Evolutionary conservation across 305 asterid species (phyloP).

Genomic region (Caryopteris hybrid): DNA sequence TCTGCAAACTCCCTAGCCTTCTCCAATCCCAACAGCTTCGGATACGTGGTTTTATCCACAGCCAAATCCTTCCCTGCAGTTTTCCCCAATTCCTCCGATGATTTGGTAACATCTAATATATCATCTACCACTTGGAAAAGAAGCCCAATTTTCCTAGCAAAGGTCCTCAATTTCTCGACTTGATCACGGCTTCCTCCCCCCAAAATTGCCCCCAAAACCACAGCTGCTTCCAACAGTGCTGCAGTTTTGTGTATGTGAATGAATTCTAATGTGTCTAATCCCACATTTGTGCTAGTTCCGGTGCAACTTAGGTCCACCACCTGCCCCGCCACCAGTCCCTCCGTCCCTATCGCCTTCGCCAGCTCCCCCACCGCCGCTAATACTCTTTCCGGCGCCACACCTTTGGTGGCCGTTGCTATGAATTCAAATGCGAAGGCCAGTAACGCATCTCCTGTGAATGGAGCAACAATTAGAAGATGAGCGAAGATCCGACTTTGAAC

Average conservation of each 20-base stretch:
- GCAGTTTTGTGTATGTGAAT: conserved; percentile 84
- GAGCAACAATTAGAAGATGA: too few species aligned
- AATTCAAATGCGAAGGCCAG: conserved; percentile 61
- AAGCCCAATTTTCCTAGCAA: conserved; percentile 69
- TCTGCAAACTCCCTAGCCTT: conserved; percentile 61
- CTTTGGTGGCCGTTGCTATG: conserved; percentile 40
- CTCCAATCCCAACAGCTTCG: conserved; percentile 67
- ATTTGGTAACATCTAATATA: conserved; percentile 68
- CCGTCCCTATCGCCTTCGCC: conserved; percentile 67
- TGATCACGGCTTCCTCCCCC: conserved; percentile 58
- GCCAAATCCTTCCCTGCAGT: conserved; percentile 78
- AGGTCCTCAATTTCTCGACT: conserved; percentile 54
- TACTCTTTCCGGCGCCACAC: conserved; percentile 41
- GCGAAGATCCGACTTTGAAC: too few species aligned
- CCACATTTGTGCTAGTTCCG: conserved; percentile 43
- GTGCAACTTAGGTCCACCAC: conserved; percentile 61
- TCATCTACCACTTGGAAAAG: conserved; percentile 86
- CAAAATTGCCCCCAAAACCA: conserved; percentile 66
- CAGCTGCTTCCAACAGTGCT: conserved; percentile 62
- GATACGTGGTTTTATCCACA: conserved; percentile 69
- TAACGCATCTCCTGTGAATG: conserved; percentile 54
- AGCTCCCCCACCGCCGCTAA: conserved; percentile 60
- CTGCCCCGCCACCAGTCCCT: conserved; percentile 85
- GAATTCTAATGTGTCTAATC: conserved; percentile 53
- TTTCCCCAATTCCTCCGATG: conserved; percentile 69